A percentile compares a stretch with the other conserved stretches of the same genome.
Conservation (phyloP, 2,329 filamentous ascomycete genomes). For the Colletotrichum eremochloae region DNA sequence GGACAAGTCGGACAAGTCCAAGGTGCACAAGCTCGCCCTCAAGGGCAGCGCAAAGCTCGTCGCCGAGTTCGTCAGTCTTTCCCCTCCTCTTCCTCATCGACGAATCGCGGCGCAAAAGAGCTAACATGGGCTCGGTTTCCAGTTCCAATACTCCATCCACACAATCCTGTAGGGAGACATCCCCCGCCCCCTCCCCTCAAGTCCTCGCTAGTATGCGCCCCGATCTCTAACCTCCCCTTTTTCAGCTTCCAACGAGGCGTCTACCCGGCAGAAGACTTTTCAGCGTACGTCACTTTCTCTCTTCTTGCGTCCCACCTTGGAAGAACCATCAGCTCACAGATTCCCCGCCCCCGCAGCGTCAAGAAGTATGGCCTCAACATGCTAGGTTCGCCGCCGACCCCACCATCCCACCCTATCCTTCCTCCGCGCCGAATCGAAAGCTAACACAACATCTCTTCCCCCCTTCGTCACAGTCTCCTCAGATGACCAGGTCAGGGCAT, state of each 20-base stretch:
- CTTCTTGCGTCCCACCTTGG: not conserved
- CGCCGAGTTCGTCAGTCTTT: slow-evolving; percentile 86
- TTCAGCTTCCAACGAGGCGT: slow-evolving; percentile 85
- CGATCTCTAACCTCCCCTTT: slow-evolving; percentile 34
- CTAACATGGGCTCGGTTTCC: slow-evolving; percentile 41
- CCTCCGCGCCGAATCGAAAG: not conserved
- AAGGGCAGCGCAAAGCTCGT: slow-evolving; percentile 89
- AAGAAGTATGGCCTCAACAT: slow-evolving; percentile 99
- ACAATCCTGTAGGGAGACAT: slow-evolving; percentile 80
- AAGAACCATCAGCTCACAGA: not conserved
- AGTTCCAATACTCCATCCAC: slow-evolving; percentile 99
- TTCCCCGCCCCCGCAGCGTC: slow-evolving; percentile 60
- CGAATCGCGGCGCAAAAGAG: not conserved
- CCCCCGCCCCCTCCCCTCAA: not conserved
- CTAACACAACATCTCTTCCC: not conserved
- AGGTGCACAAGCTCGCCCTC: slow-evolving; percentile 93
- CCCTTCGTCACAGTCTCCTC: slow-evolving; percentile 74
- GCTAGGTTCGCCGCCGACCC: slow-evolving; percentile 71
- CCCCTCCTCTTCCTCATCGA: not conserved
- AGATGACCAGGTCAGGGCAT: slow-evolving; percentile 98
- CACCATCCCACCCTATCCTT: not conserved
- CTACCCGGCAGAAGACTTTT: slow-evolving; percentile 96
- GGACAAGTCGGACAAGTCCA: slow-evolving; percentile 74
- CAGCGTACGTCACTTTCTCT: slow-evolving; percentile 71
- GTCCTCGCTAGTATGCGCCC: not conserved